phyloP scores from a whole-genome alignment of 2,329 filamentous ascomycete genomes.

The Pyrenochaeta sp. region DNA sequence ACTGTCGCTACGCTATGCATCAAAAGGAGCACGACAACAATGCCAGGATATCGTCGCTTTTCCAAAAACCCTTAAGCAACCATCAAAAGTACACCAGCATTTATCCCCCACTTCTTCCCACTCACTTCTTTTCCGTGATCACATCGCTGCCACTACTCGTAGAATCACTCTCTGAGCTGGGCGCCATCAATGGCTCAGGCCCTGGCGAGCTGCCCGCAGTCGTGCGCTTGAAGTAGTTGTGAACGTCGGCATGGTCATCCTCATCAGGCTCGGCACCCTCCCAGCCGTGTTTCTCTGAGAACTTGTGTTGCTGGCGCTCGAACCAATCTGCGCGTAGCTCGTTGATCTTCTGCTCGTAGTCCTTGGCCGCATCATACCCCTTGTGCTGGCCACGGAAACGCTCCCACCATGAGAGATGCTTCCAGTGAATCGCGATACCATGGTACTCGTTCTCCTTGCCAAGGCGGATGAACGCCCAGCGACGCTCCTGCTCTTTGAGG shows the following conservation, averaged over 20 bases:
- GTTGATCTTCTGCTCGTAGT: slow-evolving; percentile 83
- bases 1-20: neutral
- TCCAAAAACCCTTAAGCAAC: neutral
- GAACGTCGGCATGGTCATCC: slow-evolving; percentile 39
- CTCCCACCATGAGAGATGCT: slow-evolving; percentile 90
- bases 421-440: slow-evolving; percentile 88
- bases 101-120: neutral
- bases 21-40: neutral
- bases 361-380: slow-evolving; percentile 78
- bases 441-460: slow-evolving; percentile 86
- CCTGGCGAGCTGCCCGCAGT: slow-evolving; percentile 18
- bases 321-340: slow-evolving; percentile 73
- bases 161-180: slow-evolving; percentile 12
- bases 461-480: slow-evolving; percentile 85
- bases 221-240: slow-evolving; percentile 46
- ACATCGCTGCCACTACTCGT: slow-evolving; percentile 16
- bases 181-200: slow-evolving; percentile 29
- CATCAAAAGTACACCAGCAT: neutral
- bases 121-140: slow-evolving; percentile 16
- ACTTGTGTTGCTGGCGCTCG: slow-evolving; percentile 64
- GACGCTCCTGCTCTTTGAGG: slow-evolving; percentile 94
- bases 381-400: slow-evolving; percentile 79
- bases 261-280: slow-evolving; percentile 41
- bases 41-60: neutral
- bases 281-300: slow-evolving; percentile 42